phyloP scores from a whole-genome alignment of 495 filamentous ascomycete genomes.

The Hyaloscypha hepaticicola region DNA sequence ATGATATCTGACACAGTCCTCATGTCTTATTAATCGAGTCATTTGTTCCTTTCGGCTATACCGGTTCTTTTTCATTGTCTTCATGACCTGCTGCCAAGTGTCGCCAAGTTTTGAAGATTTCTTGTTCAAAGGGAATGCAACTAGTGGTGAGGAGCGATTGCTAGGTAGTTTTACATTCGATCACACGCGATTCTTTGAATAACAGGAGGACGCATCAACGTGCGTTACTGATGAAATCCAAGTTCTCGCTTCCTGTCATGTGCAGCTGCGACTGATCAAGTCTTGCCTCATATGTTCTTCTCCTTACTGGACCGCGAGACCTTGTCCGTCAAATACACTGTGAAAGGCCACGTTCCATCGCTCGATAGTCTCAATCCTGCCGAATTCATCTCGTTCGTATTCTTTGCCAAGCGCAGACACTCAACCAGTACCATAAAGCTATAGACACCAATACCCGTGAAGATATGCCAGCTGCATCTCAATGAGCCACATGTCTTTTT shows the following conservation, averaged over 20 bases:
- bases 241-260: too few relatives aligned
- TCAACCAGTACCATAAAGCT: constrained; percentile 16
- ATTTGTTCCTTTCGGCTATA: neutral
- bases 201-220: too few relatives aligned
- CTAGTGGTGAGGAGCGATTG: too few relatives aligned
- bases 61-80: neutral
- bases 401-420: constrained; percentile 4
- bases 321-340: constrained; percentile 5
- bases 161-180: too few relatives aligned
- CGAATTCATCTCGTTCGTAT: neutral
- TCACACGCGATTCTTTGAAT: too few relatives aligned
- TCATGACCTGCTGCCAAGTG: neutral
- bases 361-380: neutral
- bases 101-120: neutral
- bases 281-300: neutral
- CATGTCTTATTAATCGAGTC: neutral
- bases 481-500: neutral
- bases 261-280: neutral
- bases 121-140: neutral
- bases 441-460: constrained; percentile 15
- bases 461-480: constrained; percentile 13
- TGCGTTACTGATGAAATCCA: too few relatives aligned
- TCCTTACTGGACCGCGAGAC: neutral
- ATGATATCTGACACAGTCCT: neutral
- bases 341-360: constrained; percentile 15